Conservation (phyloP, 441 rosid genomes). For the Euphorbia schlechtendalii region DNA sequence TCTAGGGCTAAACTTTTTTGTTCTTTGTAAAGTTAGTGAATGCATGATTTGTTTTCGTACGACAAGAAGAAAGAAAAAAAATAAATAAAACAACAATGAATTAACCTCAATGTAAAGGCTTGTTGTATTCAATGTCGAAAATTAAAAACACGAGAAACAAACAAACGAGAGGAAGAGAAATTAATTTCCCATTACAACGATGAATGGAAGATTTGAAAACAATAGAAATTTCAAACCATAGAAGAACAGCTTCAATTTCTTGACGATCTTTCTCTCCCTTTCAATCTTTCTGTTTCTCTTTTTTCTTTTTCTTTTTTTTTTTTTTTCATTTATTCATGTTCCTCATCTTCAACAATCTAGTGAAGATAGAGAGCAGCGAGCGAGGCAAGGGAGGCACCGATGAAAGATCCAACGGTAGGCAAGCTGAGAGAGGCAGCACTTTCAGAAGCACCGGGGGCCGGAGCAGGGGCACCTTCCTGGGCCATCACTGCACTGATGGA, state of each 20-base stretch:
- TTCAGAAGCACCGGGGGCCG: conserved; percentile 33
- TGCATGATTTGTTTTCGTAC: too few relatives aligned
- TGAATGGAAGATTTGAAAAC: too few relatives aligned
- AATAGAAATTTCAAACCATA: background rate
- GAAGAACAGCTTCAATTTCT: background rate
- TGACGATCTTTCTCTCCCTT: background rate
- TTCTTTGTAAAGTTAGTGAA: too few relatives aligned
- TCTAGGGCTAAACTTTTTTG: too few relatives aligned
- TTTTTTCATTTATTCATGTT: background rate
- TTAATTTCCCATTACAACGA: too few relatives aligned
- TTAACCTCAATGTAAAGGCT: background rate
- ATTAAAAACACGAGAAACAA: background rate
- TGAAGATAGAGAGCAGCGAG: conserved; percentile 51
- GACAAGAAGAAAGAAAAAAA: too few relatives aligned
- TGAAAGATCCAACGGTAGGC: conserved; percentile 50
- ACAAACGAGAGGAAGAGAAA: background rate
- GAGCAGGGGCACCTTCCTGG: conserved; percentile 28
- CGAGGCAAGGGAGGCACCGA: conserved; percentile 60
- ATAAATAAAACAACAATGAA: too few relatives aligned
- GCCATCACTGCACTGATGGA: conserved; percentile 51
- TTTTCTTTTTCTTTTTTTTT: background rate
- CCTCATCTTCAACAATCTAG: conserved; percentile 16
- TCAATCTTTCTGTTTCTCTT: background rate
- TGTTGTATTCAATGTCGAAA: background rate
- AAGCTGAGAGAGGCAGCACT: conserved; percentile 31